Evolutionary conservation across 2,329 filamentous ascomycete species (phyloP).

Genomic region (Dichotomopilus funicola): DNA sequence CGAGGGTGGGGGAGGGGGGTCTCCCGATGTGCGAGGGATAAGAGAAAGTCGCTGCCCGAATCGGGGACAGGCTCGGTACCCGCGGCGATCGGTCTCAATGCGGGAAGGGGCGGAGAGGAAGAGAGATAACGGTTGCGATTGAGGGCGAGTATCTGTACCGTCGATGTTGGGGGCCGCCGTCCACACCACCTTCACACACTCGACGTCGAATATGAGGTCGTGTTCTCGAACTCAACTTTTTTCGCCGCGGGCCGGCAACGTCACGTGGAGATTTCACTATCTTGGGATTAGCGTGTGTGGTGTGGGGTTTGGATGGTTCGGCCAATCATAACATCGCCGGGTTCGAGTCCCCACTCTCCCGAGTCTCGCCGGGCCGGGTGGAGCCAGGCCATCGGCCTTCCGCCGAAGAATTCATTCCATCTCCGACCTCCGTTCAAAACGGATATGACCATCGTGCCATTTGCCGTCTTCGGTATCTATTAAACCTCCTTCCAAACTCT

Average conservation of each 20-base stretch:
- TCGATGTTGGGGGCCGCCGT: conserved; percentile 8
- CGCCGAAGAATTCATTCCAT: too few species aligned
- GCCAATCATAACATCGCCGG: too few species aligned
- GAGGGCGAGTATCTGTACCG: conserved; percentile 1
- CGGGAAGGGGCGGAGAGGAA: neutral
- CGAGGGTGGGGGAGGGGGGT: neutral
- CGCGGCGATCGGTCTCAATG: neutral
- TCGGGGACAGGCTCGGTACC: neutral
- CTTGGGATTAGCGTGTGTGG: too few species aligned
- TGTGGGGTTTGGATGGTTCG: too few species aligned
- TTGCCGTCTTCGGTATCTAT: too few species aligned
- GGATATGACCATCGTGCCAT: too few species aligned
- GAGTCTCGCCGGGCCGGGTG: too few species aligned
- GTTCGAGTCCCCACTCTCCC: too few species aligned
- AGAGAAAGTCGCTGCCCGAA: neutral
- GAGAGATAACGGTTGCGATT: conserved; percentile 3
- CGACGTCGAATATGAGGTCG: conserved; percentile 5
- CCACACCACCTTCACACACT: conserved; percentile 13
- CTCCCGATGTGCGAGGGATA: neutral
- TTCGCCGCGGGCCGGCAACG: neutral
- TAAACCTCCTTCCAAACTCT: too few species aligned
- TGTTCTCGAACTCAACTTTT: conserved; percentile 16
- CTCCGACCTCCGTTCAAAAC: too few species aligned
- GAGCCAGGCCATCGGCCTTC: too few species aligned
- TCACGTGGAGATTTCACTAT: neutral